These are phyloP conservation scores for Colletotrichum sp. DNA, from an alignment of 2,329 filamentous ascomycete species.

Conservation along the genomic window DNA sequence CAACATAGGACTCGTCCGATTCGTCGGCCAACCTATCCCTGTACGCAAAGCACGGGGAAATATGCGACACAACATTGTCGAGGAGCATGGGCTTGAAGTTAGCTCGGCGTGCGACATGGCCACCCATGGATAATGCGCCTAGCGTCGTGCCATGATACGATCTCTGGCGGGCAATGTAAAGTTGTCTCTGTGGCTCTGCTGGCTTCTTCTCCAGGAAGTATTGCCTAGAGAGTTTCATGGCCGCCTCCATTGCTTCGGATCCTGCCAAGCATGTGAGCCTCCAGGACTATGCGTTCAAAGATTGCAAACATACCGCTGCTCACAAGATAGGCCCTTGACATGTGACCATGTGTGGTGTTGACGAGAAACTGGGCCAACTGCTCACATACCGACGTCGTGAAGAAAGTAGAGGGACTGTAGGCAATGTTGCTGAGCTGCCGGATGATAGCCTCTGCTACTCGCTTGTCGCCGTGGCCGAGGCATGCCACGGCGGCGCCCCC, in stretches of 20 bases:
- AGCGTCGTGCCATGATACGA: slow-evolving; percentile 78
- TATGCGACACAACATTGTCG: slow-evolving; percentile 55
- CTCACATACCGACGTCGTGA: slow-evolving; percentile 43
- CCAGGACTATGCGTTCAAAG: not conserved
- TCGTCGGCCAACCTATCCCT: slow-evolving; percentile 58
- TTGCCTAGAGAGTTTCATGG: slow-evolving; percentile 53
- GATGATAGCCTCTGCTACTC: slow-evolving; percentile 31
- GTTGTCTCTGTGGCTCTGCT: slow-evolving; percentile 58
- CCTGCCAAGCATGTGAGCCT: slow-evolving; percentile 38
- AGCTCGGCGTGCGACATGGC: slow-evolving; percentile 63
- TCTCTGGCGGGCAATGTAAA: slow-evolving; percentile 70
- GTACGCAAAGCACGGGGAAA: slow-evolving; percentile 73
- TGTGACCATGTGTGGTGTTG: slow-evolving; percentile 38
- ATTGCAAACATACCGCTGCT: slow-evolving; percentile 35
- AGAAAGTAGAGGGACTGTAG: slow-evolving; percentile 45
- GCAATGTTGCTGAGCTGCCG: slow-evolving; percentile 29
- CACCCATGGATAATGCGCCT: slow-evolving; percentile 68
- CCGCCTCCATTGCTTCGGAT: slow-evolving; percentile 56
- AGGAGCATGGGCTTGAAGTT: slow-evolving; percentile 68
- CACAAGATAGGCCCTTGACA: slow-evolving; percentile 42
- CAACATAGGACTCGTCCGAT: slow-evolving; percentile 63
- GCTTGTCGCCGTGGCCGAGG: slow-evolving; percentile 32
- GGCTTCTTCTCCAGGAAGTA: slow-evolving; percentile 47
- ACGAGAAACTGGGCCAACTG: slow-evolving; percentile 41
- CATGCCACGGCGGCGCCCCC: slow-evolving; percentile 38